Conservation (phyloP, 805 yeast species). For the Ogataea wickerhamii region DNA sequence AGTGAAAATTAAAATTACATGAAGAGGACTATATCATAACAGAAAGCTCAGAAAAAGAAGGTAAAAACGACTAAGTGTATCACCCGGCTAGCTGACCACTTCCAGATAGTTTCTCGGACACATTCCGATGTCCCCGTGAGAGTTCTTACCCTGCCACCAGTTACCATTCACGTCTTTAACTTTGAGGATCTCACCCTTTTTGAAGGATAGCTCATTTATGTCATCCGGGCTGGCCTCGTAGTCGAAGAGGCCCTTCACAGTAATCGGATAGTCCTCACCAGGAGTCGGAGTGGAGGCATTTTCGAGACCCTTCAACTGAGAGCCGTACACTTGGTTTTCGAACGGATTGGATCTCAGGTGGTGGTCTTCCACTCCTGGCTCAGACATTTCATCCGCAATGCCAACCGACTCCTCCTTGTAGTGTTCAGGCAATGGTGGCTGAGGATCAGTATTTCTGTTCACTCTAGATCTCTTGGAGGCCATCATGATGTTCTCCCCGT, state of each 20-base stretch:
- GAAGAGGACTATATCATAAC: constrained; percentile 1
- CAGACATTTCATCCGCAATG: constrained; percentile 6
- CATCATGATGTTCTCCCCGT: constrained; percentile 32
- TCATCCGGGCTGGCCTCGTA: constrained; percentile 91
- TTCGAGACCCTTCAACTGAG: constrained; percentile 39
- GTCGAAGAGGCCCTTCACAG: constrained; percentile 81
- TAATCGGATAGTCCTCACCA: constrained; percentile 62
- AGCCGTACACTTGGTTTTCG: constrained; percentile 23
- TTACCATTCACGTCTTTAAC: constrained; percentile 92
- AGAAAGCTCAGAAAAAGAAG: neutral
- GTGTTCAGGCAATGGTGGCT: constrained; percentile 9
- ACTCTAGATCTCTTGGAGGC: constrained; percentile 16
- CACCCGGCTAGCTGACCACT: constrained; percentile 49
- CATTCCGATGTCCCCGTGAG: constrained; percentile 90
- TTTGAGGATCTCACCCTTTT: constrained; percentile 85
- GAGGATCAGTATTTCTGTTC: constrained; percentile 8
- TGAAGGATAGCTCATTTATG: constrained; percentile 86
- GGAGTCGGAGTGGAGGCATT: constrained; percentile 24
- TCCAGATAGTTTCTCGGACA: constrained; percentile 94
- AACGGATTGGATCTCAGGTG: constrained; percentile 20
- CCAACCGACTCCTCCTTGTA: constrained; percentile 18
- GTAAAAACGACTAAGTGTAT: neutral
- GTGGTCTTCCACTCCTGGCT: constrained; percentile 3
- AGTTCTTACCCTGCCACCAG: constrained; percentile 97
- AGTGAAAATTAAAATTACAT: constrained; percentile 2